phyloP scores from a whole-genome alignment of 257 asterid species.

The Buddleja alternifolia region DNA sequence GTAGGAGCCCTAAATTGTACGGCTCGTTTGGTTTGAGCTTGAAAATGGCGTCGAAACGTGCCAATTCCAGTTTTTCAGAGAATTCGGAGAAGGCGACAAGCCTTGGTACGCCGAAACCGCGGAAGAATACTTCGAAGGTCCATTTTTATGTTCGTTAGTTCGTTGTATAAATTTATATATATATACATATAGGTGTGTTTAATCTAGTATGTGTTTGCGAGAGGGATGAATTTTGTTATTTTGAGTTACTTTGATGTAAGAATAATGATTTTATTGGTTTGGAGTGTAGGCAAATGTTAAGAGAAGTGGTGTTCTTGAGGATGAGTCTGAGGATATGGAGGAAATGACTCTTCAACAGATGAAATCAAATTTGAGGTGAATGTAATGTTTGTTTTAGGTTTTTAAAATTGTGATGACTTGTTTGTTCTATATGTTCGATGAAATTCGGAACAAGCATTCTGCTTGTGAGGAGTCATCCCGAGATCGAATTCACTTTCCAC shows the following conservation, averaged over 20 bases:
- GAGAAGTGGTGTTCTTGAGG: slow-evolving; percentile 41
- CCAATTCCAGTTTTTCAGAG: slow-evolving; percentile 34
- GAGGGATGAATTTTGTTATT: neutral
- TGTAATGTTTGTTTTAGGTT: neutral
- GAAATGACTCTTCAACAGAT: slow-evolving; percentile 73
- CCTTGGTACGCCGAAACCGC: slow-evolving; percentile 24
- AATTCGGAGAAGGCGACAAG: slow-evolving; percentile 28
- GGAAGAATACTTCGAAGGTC: slow-evolving; percentile 38
- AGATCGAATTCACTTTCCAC: too few relatives aligned
- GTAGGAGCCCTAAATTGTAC: slow-evolving; percentile 34
- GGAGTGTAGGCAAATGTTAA: slow-evolving; percentile 41
- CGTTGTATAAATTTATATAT: neutral
- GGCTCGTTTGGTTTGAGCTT: slow-evolving; percentile 31
- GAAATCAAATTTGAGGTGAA: slow-evolving; percentile 64
- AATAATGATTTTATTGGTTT: slow-evolving; percentile 6
- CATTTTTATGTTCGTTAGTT: neutral
- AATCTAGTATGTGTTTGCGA: neutral
- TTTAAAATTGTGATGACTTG: neutral
- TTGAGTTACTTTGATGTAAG: neutral
- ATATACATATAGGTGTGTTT: neutral
- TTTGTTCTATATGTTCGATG: neutral
- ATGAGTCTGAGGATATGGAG: slow-evolving; percentile 47
- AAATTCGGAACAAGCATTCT: too few relatives aligned
- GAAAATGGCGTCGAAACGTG: slow-evolving; percentile 56
- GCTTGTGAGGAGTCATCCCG: too few relatives aligned